A percentile compares a stretch with the other conserved stretches of the same genome.
Evolutionary conservation across 495 filamentous ascomycete species (phyloP).

Genomic region (Neurospora sp.): DNA sequence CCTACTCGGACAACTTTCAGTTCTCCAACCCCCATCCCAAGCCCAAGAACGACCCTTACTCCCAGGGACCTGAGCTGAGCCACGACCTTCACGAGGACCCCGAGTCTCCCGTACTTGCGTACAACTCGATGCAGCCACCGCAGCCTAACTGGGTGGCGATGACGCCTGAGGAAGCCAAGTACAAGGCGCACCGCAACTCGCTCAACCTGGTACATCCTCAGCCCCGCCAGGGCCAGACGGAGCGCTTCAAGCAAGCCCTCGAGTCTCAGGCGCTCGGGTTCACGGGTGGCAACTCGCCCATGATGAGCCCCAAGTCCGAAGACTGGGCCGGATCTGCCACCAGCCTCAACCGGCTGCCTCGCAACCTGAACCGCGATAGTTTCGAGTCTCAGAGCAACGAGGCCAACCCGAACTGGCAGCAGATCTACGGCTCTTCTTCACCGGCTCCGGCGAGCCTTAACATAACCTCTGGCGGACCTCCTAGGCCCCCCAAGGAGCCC

Average conservation of each 20-base stretch:
- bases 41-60: conserved; percentile 45
- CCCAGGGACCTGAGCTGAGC: conserved; percentile 40
- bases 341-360: conserved; percentile 31
- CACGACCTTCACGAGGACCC: conserved; percentile 12
- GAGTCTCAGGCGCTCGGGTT: conserved; percentile 71
- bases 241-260: conserved; percentile 68
- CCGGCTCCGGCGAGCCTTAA: conserved; percentile 19
- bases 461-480: conserved; percentile 25
- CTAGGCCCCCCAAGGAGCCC: conserved; percentile 45
- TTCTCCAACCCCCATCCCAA: conserved; percentile 55
- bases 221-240: conserved; percentile 71
- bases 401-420: conserved; percentile 30
- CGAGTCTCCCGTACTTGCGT: conserved; percentile 5
- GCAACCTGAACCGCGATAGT: conserved; percentile 35
- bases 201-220: conserved; percentile 86
- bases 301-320: conserved; percentile 56
- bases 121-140: conserved; percentile 22
- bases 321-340: conserved; percentile 62
- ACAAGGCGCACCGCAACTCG: conserved; percentile 81
- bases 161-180: conserved; percentile 77
- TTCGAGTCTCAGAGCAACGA: conserved; percentile 22
- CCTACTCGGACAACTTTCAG: conserved; percentile 53
- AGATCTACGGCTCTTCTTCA: conserved; percentile 15
- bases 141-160: conserved; percentile 24
- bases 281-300: conserved; percentile 32